Evolutionary conservation across 164 flowering plant species (phyloP).

Genomic region (Warburgia ugandensis): DNA sequence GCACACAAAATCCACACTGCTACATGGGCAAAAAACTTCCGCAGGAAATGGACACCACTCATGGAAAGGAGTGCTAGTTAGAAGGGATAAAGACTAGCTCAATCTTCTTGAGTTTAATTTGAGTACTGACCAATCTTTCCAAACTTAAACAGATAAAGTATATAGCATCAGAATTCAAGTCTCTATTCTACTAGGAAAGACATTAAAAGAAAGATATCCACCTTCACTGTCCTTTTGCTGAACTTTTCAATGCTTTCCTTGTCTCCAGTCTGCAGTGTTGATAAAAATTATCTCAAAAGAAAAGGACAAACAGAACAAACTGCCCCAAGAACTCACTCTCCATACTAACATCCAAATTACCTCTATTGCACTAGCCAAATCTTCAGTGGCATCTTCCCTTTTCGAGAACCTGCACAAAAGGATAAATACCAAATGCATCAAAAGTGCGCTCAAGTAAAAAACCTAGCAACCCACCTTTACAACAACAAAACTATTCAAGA

Average conservation of each 20-base stretch:
- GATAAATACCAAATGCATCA: neutral
- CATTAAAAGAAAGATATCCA: slow-evolving; percentile 12
- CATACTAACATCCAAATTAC: slow-evolving; percentile 26
- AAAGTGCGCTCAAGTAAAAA: neutral
- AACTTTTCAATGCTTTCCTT: slow-evolving; percentile 89
- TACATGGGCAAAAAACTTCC: no score
- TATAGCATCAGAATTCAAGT: no score
- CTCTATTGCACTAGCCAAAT: slow-evolving; percentile 68
- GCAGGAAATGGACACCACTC: no score
- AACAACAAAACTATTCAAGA: neutral
- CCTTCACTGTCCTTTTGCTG: slow-evolving; percentile 96
- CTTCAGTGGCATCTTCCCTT: slow-evolving; percentile 82
- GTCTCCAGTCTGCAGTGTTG: slow-evolving; percentile 58
- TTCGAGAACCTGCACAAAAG: slow-evolving; percentile 48
- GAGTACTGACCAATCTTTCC: no score
- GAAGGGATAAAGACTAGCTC: no score
- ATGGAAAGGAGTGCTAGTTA: no score
- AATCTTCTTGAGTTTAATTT: no score
- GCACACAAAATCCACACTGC: no score
- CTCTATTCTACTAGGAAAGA: neutral
- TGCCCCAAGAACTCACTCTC: neutral
- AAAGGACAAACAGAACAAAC: no score
- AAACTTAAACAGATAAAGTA: no score
- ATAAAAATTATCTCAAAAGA: neutral
- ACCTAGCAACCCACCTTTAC: neutral